These are phyloP conservation scores for Camelina hispida DNA, from an alignment of 345 rosid genomes.

Conservation along the genomic window DNA sequence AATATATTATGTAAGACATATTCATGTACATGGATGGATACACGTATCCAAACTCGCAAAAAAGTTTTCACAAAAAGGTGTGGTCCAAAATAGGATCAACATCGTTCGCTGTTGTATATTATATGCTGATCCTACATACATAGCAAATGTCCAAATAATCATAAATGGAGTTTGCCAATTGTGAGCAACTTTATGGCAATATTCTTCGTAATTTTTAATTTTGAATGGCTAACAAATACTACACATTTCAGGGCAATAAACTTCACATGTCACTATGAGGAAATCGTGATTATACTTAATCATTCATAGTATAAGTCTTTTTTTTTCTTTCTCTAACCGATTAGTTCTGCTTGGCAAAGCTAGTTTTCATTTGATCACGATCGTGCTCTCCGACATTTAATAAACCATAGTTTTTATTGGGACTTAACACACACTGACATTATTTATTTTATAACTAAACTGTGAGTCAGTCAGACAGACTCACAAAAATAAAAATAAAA, in stretches of 20 bases:
- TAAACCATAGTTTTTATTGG: too few species aligned
- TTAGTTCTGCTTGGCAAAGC: too few species aligned
- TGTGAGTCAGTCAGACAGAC: slow-evolving; percentile 2
- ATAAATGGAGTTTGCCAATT: slow-evolving; percentile 34
- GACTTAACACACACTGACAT: too few species aligned
- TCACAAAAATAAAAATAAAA: neutral
- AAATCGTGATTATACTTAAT: too few species aligned
- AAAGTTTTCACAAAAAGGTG: slow-evolving; percentile 14
- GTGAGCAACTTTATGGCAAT: slow-evolving; percentile 7
- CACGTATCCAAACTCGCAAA: slow-evolving; percentile 33
- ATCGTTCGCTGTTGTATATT: slow-evolving; percentile 37
- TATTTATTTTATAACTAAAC: neutral
- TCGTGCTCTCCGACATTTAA: too few species aligned
- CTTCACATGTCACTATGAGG: too few species aligned
- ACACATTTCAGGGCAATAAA: too few species aligned
- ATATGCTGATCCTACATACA: slow-evolving; percentile 10
- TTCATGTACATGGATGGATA: slow-evolving; percentile 10
- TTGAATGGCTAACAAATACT: neutral
- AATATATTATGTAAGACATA: neutral
- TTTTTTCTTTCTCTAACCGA: too few species aligned
- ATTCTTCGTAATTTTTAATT: neutral
- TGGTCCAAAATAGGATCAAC: slow-evolving; percentile 45
- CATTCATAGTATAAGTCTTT: too few species aligned
- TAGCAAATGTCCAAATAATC: slow-evolving; percentile 36
- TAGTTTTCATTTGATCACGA: too few species aligned